Conservation (phyloP, 2,329 filamentous ascomycete genomes). For the Paracorniculantispora psalliotae region DNA sequence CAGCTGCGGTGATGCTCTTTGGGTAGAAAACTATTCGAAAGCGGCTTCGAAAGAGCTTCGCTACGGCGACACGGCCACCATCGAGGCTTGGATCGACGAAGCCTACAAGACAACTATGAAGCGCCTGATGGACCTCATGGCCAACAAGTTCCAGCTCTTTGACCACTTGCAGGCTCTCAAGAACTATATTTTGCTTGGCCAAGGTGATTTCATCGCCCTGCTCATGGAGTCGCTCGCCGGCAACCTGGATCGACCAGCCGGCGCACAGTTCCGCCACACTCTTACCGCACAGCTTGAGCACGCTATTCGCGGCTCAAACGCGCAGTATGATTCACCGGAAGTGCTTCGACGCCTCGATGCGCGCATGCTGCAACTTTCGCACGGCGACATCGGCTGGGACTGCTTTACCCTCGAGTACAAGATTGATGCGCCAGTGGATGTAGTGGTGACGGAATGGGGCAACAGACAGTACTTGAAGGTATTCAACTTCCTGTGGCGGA, state of each 20-base stretch:
- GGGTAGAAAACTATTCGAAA: conserved; percentile 95
- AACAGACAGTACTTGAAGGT: conserved; percentile 96
- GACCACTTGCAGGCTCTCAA: conserved; percentile 89
- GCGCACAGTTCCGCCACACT: conserved; percentile 92
- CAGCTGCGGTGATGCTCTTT: conserved; percentile 86
- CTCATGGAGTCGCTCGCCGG: conserved; percentile 94
- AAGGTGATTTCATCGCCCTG: conserved; percentile 94
- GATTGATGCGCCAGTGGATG: conserved; percentile 91
- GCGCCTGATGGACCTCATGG: conserved; percentile 88
- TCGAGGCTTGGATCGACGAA: conserved; percentile 91
- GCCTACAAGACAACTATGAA: conserved; percentile 99
- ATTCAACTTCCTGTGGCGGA: conserved; percentile 98
- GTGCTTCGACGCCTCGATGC: conserved; percentile 88
- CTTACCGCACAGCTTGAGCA: conserved; percentile 97
- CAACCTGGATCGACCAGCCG: conserved; percentile 92
- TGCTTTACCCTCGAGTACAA: conserved; percentile 99
- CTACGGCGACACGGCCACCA: conserved; percentile 87
- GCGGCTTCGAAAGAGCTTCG: conserved; percentile 84
- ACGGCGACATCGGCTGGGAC: conserved; percentile 98
- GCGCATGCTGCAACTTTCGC: conserved; percentile 94
- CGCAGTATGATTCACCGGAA: conserved; percentile 89
- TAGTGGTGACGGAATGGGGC: conserved; percentile 93
- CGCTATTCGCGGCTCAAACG: conserved; percentile 93
- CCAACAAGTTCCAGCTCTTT: conserved; percentile 89
- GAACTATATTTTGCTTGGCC: conserved; percentile 88